Base-by-base conservation (phyloP, 192 early-diverging fungal species). In the Umbelopsis isabellina region DNA sequence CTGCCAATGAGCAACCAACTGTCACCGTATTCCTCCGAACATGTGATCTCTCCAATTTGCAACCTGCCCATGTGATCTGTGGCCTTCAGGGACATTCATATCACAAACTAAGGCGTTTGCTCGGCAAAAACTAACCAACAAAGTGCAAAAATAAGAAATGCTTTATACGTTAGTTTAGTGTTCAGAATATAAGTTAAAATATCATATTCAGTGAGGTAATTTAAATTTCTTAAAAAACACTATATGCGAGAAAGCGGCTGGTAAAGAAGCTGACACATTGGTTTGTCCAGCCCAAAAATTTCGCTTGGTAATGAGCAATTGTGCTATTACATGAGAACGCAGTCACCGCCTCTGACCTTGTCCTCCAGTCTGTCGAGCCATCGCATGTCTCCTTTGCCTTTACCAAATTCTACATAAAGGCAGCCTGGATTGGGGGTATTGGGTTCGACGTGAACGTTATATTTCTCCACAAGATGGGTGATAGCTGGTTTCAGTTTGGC, bases 401-500 rank as follows among this genome's bases (percentile, higher is more conserved):
- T 66, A 44, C 82, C 75, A 47, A 87, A 81, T 37, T 88, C 83
- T 58, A 91, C 71, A 51, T 77, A 82, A 5, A 91, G 73, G 70
- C 84, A 85, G 1, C 90, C 90, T 30, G 79, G 70, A 66, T 91
- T 91, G 12, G 85, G 85, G 20, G 74, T 77, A 52, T 86, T 80
- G 1, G 82, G 82, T 7, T 76, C 78, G 45, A 79, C 82, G 41
- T 80, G 73, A 37, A 91, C 64, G 3, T 82, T 53, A 37, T 86
- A 85, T 50, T 83, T 81, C 27, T 78, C 70, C n/a, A 88, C 74
- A 18, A 90, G 68, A 23, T 84, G 80, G 5, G 73, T 74, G 44
- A 92, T 83, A 18, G 88, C 88, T 9, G 91, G 91, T 69, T 89
- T 90, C 33, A 92, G 79, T 70, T 88, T 92, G 20, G 89, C 80